Evolutionary conservation across 805 yeast genomes (phyloP), one percentile per base, ranked within the genome.

Genomic region (Spathaspora boniae): DNA sequence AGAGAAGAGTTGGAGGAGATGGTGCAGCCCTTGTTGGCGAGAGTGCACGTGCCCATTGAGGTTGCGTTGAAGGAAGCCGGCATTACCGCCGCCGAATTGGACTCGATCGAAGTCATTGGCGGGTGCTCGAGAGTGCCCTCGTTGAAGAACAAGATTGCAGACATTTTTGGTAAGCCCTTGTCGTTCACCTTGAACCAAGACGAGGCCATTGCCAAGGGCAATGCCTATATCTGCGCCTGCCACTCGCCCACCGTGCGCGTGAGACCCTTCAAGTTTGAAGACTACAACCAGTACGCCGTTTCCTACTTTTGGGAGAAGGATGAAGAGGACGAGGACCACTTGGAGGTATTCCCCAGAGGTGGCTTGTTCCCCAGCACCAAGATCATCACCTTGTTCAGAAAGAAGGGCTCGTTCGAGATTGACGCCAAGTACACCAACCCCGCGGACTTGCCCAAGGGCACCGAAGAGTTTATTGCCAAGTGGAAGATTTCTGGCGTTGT

Each of bases 201-300:
- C 62, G 99, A 93, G 76, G 96, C 98, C 45, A 84, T 91, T 62
- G 98, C 98, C 38, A 86, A 91, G 68, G 99, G 99, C 74, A 95
- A 96, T 54, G 96, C 98, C 32, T 93, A 93, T 69, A 85, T 93
- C 57, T 93, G 98, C 68, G 99, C 98, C 50, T 86, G 88, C 72
- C 98, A 89, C 76, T 91, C 98, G 23, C 98, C 98, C 68, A 89
- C 97, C 47, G 80, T 93, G 55, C 86, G 98, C 72, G 98, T 93
- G 36, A 85, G 98, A 70, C 96, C 96, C 50, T 93, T 93, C 83
- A 91, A 91, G 71, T 93, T 89, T 61, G 96, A 91, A 72, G 99
- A 93, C 65, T 70, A 80, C 62, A 91, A 89, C 79, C 83, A 80
- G 56, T 78, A 78, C 79, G 80, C 96, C 19, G 96, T 93, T 47